phyloP scores from a whole-genome alignment of 176 grass and related monocot species.

The Metroxylon sagu region DNA sequence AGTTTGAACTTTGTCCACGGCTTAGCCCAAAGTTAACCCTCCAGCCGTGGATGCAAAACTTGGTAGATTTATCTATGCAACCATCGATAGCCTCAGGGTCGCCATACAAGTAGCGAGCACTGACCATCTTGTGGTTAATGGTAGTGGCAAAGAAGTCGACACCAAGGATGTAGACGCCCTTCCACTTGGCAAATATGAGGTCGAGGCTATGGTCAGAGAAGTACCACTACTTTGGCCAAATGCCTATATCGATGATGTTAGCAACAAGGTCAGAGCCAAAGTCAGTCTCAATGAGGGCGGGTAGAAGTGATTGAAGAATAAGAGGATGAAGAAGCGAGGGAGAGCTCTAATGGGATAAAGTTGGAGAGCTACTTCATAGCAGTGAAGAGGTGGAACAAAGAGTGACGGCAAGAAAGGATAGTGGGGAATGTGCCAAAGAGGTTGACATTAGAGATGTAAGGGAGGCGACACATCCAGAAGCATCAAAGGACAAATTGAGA shows the following conservation, averaged over 20 bases:
- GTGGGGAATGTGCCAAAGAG: too few relatives aligned
- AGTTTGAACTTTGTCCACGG: too few relatives aligned
- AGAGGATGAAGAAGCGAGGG: too few relatives aligned
- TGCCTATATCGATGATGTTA: constrained; percentile 64
- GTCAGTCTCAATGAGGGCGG: constrained; percentile 52
- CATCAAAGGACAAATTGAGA: too few relatives aligned
- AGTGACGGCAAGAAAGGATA: too few relatives aligned
- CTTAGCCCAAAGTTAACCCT: too few relatives aligned
- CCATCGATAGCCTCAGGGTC: constrained; percentile 76
- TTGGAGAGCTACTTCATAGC: too few relatives aligned
- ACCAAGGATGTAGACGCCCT: constrained; percentile 42
- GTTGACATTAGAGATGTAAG: too few relatives aligned
- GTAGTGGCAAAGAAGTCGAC: constrained; percentile 39
- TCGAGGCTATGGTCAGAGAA: constrained; percentile 56
- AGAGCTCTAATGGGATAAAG: too few relatives aligned
- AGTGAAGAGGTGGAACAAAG: too few relatives aligned
- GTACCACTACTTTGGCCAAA: constrained; percentile 57
- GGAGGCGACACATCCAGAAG: too few relatives aligned
- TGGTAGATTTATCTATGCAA: constrained; percentile 63
- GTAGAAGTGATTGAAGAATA: too few relatives aligned
- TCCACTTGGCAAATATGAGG: constrained; percentile 39
- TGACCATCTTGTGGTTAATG: constrained; percentile 78
- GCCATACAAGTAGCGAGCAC: constrained; percentile 59
- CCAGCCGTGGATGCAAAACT: constrained; percentile 32
- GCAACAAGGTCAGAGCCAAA: constrained; percentile 74